phyloP scores from a whole-genome alignment of 495 filamentous ascomycete genomes.

The Neurospora terricola region DNA sequence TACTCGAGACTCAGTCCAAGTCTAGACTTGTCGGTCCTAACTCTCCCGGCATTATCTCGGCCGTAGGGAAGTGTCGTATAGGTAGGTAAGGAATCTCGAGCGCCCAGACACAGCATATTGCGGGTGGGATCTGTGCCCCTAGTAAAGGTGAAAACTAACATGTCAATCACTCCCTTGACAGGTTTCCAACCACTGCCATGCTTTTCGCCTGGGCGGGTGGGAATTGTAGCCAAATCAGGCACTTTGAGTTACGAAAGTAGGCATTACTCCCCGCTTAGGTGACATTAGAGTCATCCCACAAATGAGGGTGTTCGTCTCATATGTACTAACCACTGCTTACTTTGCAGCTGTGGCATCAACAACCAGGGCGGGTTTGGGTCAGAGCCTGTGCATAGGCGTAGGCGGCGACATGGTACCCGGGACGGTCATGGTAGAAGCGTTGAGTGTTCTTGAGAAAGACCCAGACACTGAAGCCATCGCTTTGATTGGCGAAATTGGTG shows the following conservation, averaged over 20 bases:
- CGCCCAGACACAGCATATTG: background rate
- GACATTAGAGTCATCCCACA: background rate
- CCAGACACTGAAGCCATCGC: slow-evolving; percentile 72
- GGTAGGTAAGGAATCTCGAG: slow-evolving; percentile 20
- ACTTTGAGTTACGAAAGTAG: slow-evolving; percentile 70
- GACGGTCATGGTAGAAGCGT: slow-evolving; percentile 68
- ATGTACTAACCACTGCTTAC: background rate
- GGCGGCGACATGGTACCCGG: slow-evolving; percentile 80
- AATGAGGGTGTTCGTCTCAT: background rate
- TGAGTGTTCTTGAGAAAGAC: slow-evolving; percentile 65
- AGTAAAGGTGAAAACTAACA: background rate
- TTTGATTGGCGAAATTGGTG: slow-evolving; percentile 81
- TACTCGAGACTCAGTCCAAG: slow-evolving; percentile 70
- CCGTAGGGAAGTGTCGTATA: slow-evolving; percentile 70
- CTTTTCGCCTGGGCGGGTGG: slow-evolving; percentile 64
- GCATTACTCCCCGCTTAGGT: background rate
- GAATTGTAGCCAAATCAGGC: slow-evolving; percentile 80
- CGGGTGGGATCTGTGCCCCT: background rate
- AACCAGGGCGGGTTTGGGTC: slow-evolving; percentile 70
- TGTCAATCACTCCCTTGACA: slow-evolving; percentile 3
- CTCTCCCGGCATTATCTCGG: slow-evolving; percentile 80
- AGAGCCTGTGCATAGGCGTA: slow-evolving; percentile 80
- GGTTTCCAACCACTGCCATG: slow-evolving; percentile 74
- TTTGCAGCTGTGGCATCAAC: slow-evolving; percentile 62
- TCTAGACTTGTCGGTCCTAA: slow-evolving; percentile 80